Conservation (phyloP, 805 yeast species). For the Saturnispora zaruensis region DNA sequence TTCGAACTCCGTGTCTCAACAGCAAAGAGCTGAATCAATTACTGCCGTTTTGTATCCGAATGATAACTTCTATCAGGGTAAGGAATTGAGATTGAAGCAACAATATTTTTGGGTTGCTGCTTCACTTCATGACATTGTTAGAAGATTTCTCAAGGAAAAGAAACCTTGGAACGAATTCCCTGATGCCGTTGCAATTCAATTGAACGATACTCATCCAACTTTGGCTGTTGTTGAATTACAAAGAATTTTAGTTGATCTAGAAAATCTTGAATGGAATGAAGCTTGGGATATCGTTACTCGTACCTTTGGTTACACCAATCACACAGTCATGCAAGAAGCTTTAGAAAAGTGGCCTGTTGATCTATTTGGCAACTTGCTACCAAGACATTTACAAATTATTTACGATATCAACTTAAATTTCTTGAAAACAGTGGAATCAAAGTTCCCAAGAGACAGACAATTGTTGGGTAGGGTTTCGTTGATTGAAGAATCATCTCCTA, state of each 20-base stretch:
- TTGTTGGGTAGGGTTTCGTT: slow-evolving; percentile 66
- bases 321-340: slow-evolving; percentile 92
- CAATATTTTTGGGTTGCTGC: slow-evolving; percentile 98
- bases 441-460: slow-evolving; percentile 67
- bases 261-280: slow-evolving; percentile 68
- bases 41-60: slow-evolving; percentile 91
- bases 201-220: slow-evolving; percentile 93
- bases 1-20: slow-evolving; percentile 70
- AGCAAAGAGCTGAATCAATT: slow-evolving; percentile 84
- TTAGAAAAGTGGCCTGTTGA: slow-evolving; percentile 93
- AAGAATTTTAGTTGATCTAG: slow-evolving; percentile 77
- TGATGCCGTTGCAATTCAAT: slow-evolving; percentile 81
- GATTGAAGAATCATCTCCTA: slow-evolving; percentile 73
- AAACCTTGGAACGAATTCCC: slow-evolving; percentile 77
- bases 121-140: slow-evolving; percentile 79
- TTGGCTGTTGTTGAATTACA: slow-evolving; percentile 84
- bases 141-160: slow-evolving; percentile 75
- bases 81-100: slow-evolving; percentile 86
- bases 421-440: slow-evolving; percentile 63
- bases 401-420: slow-evolving; percentile 77
- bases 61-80: slow-evolving; percentile 86
- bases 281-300: slow-evolving; percentile 79
- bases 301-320: slow-evolving; percentile 89
- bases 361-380: slow-evolving; percentile 66
- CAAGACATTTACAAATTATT: slow-evolving; percentile 86